Percentiles rank a stretch among this genome's conserved stretches.
These are phyloP conservation scores for Ustilago esculenta DNA, from an alignment of 1,284 basidiomycete species.

Conservation along the genomic window DNA sequence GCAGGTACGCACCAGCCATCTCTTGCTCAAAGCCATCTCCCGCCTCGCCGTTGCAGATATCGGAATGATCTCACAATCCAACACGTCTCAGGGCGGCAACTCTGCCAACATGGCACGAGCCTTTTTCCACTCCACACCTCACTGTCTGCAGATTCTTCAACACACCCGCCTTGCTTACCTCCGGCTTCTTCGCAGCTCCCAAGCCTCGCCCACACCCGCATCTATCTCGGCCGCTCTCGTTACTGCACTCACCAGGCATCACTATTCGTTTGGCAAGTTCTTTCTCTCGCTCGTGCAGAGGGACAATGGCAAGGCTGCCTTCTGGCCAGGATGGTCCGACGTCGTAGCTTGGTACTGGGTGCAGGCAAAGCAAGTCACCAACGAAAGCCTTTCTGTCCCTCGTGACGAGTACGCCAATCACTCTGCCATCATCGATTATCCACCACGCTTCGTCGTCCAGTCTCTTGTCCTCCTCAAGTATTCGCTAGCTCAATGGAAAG, in stretches of 20 bases:
- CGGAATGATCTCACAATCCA: conserved; percentile 52
- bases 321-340: conserved; percentile 64
- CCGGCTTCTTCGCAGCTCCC: conserved; percentile 31
- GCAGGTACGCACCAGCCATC: conserved; percentile 61
- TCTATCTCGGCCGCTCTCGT: conserved; percentile 18
- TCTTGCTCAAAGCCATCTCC: conserved; percentile 58
- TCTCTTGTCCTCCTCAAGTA: conserved; percentile 57
- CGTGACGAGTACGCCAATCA: conserved; percentile 44
- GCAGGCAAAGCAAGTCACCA: conserved; percentile 39
- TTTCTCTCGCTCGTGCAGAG: conserved; percentile 58
- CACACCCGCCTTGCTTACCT: conserved; percentile 46
- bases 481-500: conserved; percentile 58
- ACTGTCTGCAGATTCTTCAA: conserved; percentile 47
- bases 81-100: conserved; percentile 30
- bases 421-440: conserved; percentile 49
- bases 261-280: conserved; percentile 62
- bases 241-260: conserved; percentile 60
- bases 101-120: conserved; percentile 55
- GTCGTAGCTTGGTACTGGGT: conserved; percentile 65
- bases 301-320: conserved; percentile 58
- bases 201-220: conserved; percentile 16
- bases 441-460: conserved; percentile 61
- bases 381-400: conserved; percentile 43
- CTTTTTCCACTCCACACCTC: conserved; percentile 61
- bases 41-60: conserved; percentile 59